phyloP scores from a whole-genome alignment of 805 yeast species.

The Kockiozyma suomiensis region DNA sequence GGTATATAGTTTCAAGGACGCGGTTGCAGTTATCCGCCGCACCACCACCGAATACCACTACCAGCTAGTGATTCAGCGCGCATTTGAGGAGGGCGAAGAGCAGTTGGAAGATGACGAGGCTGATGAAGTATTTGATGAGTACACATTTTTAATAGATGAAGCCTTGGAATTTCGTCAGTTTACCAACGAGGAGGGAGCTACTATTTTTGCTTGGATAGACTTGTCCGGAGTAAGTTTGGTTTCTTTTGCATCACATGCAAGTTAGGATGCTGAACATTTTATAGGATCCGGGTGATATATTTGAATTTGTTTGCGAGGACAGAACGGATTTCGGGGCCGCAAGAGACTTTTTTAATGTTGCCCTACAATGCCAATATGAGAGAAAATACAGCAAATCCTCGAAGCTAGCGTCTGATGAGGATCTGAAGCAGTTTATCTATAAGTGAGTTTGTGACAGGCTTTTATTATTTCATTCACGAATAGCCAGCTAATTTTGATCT shows the following conservation, averaged over 20 bases:
- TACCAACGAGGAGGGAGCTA: constrained; percentile 55
- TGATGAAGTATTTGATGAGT: constrained; percentile 58
- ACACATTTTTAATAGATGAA: constrained; percentile 68
- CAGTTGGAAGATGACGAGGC: constrained; percentile 51
- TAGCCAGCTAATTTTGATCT: not conserved
- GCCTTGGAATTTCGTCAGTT: constrained; percentile 59
- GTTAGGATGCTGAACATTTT: not conserved
- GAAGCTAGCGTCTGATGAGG: constrained; percentile 48
- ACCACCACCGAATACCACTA: constrained; percentile 67
- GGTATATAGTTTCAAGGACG: constrained; percentile 64
- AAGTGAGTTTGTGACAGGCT: constrained; percentile 16
- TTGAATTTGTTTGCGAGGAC: constrained; percentile 74
- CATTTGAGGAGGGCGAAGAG: constrained; percentile 68
- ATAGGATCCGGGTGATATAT: constrained; percentile 72
- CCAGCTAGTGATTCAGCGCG: constrained; percentile 70
- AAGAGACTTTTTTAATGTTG: constrained; percentile 61
- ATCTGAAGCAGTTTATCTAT: constrained; percentile 57
- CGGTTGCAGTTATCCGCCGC: constrained; percentile 69
- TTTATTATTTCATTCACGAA: not conserved
- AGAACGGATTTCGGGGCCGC: constrained; percentile 52
- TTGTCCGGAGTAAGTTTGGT: constrained; percentile 54
- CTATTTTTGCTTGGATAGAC: constrained; percentile 78
- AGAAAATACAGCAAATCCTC: constrained; percentile 58
- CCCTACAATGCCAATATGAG: constrained; percentile 74
- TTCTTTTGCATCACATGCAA: not conserved